Evolutionary conservation across 495 filamentous ascomycete species (phyloP).

Genomic region (Penicillium cataractarum): DNA sequence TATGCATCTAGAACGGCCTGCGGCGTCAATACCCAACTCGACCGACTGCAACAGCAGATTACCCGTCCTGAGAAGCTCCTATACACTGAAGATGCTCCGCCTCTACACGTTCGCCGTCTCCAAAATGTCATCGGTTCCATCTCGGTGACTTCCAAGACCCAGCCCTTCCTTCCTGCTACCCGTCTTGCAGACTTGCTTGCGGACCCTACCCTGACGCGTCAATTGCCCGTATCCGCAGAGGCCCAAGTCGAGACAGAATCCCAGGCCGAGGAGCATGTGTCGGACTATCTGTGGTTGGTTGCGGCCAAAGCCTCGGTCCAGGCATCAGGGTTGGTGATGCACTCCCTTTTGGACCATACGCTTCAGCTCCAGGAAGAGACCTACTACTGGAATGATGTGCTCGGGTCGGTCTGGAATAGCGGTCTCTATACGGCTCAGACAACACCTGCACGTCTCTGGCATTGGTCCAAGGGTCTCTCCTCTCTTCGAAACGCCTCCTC

Average conservation of each 20-base stretch:
- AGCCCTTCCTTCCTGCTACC: constrained; percentile 50
- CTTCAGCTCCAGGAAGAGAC: constrained; percentile 82
- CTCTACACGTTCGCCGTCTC: constrained; percentile 41
- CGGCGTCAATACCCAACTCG: constrained; percentile 77
- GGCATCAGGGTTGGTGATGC: constrained; percentile 75
- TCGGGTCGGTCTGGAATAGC: constrained; percentile 70
- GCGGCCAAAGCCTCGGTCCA: constrained; percentile 85
- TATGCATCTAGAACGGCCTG: constrained; percentile 67
- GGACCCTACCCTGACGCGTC: constrained; percentile 48
- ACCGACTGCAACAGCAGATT: constrained; percentile 65
- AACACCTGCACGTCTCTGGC: constrained; percentile 71
- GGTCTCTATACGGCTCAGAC: constrained; percentile 82
- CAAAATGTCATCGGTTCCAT: constrained; percentile 68
- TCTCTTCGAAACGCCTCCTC: constrained; percentile 52
- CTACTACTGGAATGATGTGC: constrained; percentile 88
- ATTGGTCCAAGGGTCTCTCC: constrained; percentile 65
- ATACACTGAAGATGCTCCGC: constrained; percentile 25
- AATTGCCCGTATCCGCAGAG: not conserved
- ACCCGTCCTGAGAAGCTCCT: constrained; percentile 22
- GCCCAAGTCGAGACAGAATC: not conserved
- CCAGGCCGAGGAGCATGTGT: constrained; percentile 51
- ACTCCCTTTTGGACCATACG: constrained; percentile 74
- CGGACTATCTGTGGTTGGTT: constrained; percentile 85
- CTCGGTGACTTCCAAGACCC: constrained; percentile 64
- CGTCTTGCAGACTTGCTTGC: constrained; percentile 62